These are phyloP conservation scores for Discostella stelligeroides DNA, from an alignment of 108 stramenopile genomes.

Conservation along the genomic window DNA sequence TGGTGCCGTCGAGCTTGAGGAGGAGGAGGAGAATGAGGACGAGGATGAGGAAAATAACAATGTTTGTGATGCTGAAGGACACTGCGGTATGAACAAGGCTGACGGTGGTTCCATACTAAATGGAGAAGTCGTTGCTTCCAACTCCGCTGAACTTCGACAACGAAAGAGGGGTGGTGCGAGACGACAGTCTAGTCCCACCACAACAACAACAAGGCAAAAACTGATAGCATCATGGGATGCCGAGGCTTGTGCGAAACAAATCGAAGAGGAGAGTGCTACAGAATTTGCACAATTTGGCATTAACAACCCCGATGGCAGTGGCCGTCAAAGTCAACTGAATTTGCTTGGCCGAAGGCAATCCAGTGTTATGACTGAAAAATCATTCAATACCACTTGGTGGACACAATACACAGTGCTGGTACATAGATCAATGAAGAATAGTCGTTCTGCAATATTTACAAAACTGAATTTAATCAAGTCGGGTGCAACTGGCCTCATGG, in stretches of 20 bases:
- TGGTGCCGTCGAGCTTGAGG: constrained; percentile 36
- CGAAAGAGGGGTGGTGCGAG: not conserved
- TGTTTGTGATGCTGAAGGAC: not conserved
- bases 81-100: not conserved
- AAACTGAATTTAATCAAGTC: constrained; percentile 69
- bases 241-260: constrained; percentile 50
- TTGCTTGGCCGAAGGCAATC: constrained; percentile 6
- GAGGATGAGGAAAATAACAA: constrained; percentile 8
- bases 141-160: not conserved
- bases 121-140: no score
- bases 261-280: constrained; percentile 35
- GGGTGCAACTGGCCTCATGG: constrained; percentile 59
- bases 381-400: constrained; percentile 63
- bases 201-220: constrained; percentile 27
- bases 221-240: constrained; percentile 67
- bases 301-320: not conserved
- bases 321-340: not conserved
- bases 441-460: constrained; percentile 71
- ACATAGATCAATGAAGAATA: constrained; percentile 70
- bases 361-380: constrained; percentile 14
- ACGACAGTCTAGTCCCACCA: not conserved
- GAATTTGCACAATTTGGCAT: not conserved
- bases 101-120: not conserved
- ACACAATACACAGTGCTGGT: constrained; percentile 63
- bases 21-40: constrained; percentile 21